Evolutionary conservation across 2,329 filamentous ascomycete species (phyloP).

Genomic region (Pestalotiopsis sp.): DNA sequence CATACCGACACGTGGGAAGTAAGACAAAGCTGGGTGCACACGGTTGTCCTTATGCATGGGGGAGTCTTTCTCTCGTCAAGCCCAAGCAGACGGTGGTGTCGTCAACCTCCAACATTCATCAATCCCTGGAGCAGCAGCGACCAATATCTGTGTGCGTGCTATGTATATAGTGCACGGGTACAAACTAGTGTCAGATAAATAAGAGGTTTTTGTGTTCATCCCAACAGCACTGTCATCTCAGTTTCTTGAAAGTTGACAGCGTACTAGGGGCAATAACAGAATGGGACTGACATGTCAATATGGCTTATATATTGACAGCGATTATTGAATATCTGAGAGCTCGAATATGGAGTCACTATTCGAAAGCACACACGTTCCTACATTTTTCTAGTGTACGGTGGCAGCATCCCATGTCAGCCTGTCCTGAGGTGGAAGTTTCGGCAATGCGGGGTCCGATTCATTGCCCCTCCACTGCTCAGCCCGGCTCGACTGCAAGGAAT

Average conservation of each 20-base stretch:
- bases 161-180: background rate
- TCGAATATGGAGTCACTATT: background rate
- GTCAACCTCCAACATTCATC: background rate
- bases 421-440: background rate
- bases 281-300: too few relatives aligned
- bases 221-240: too few relatives aligned
- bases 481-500: background rate
- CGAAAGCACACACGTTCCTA: background rate
- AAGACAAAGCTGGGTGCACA: background rate
- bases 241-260: too few relatives aligned
- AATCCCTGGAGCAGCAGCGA: background rate
- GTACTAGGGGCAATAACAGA: too few relatives aligned
- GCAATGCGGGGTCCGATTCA: constrained; percentile 2
- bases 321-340: background rate
- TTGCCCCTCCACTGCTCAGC: constrained; percentile 7
- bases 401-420: background rate
- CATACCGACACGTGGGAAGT: too few relatives aligned
- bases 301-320: background rate
- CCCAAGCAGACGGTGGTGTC: background rate
- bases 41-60: background rate
- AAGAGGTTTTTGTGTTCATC: background rate
- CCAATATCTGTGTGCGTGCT: background rate
- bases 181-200: background rate
- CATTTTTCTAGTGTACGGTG: background rate
- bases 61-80: background rate